A percentile compares a stretch with the other conserved stretches of the same genome.
phyloP scores from a whole-genome alignment of 768 basidiomycete genomes.

The Boletus tomentosulus region DNA sequence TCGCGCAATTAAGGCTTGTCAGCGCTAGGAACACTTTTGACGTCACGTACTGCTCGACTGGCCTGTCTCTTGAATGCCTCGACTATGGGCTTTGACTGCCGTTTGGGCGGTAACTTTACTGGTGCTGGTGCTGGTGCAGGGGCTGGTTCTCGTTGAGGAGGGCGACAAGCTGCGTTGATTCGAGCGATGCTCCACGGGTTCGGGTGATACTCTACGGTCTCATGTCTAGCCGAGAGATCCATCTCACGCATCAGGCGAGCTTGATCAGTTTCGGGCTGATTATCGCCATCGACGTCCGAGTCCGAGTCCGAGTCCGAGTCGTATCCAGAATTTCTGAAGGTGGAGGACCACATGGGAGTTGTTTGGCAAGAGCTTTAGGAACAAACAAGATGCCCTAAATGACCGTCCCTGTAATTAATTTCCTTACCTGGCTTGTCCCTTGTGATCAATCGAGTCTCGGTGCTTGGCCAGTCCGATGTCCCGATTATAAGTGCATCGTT shows the following conservation, averaged over 20 bases:
- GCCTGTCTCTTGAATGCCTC: conserved; percentile 47
- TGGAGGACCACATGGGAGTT: conserved; percentile 29
- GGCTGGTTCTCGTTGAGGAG: conserved; percentile 1
- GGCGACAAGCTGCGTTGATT: conserved; percentile 64
- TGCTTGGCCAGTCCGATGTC: background rate
- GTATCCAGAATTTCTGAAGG: conserved; percentile 11
- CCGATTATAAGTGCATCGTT: background rate
- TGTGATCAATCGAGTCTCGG: too few species aligned
- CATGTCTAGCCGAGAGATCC: conserved; percentile 57
- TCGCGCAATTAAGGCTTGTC: background rate
- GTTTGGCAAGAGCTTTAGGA: conserved; percentile 7
- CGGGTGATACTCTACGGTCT: conserved; percentile 60
- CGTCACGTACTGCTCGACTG: conserved; percentile 3
- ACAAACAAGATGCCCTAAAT: background rate
- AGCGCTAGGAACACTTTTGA: background rate
- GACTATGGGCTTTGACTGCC: conserved; percentile 34
- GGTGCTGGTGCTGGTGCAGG: background rate
- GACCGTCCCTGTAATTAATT: background rate
- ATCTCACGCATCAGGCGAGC: conserved; percentile 42
- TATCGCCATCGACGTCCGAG: conserved; percentile 4
- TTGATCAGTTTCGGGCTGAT: conserved; percentile 17
- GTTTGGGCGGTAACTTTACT: conserved; percentile 8
- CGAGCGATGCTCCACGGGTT: conserved; percentile 82
- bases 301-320: conserved; percentile 22
- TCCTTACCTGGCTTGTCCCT: background rate